A percentile compares a stretch with the other conserved stretches of the same genome.
phyloP scores from a whole-genome alignment of 345 rosid species.

The Raphanus sativus region DNA sequence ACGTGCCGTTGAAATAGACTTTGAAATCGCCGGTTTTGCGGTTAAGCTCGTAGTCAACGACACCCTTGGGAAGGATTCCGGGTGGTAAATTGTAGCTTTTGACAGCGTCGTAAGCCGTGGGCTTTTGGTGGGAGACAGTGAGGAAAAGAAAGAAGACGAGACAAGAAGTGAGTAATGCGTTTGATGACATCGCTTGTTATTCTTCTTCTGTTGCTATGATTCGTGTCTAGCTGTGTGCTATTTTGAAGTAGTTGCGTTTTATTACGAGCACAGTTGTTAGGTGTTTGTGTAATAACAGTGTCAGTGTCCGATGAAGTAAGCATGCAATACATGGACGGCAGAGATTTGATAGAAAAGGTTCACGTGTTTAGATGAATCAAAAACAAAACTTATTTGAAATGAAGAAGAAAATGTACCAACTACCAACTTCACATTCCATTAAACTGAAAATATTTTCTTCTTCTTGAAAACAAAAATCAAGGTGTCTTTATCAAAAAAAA shows the following conservation, averaged over 20 bases:
- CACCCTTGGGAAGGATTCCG: conserved; percentile 70
- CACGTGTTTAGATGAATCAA: conserved; percentile 22
- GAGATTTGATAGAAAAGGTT: background rate
- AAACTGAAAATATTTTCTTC: background rate
- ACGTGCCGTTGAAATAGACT: conserved; percentile 44
- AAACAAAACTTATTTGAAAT: background rate
- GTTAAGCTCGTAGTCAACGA: conserved; percentile 52
- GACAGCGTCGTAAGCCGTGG: conserved; percentile 56
- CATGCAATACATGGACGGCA: conserved; percentile 16
- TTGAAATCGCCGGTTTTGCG: conserved; percentile 55
- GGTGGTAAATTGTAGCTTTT: conserved; percentile 50
- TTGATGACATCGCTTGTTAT: conserved; percentile 11
- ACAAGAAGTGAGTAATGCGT: background rate
- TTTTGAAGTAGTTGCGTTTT: background rate
- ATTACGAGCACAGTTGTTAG: background rate
- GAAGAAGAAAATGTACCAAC: background rate
- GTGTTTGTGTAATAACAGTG: conserved; percentile 1
- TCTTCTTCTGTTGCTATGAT: background rate
- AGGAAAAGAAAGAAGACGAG: conserved; percentile 18
- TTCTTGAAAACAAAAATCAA: background rate
- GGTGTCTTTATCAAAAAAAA: too few species aligned
- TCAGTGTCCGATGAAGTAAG: conserved; percentile 6
- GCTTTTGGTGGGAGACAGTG: conserved; percentile 10
- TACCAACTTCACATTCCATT: background rate
- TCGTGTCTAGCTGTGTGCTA: conserved; percentile 8